Percentiles rank a stretch among this genome's conserved stretches.
phyloP scores from a whole-genome alignment of 306 rosid genomes.

The Gastrolobium villosum region DNA sequence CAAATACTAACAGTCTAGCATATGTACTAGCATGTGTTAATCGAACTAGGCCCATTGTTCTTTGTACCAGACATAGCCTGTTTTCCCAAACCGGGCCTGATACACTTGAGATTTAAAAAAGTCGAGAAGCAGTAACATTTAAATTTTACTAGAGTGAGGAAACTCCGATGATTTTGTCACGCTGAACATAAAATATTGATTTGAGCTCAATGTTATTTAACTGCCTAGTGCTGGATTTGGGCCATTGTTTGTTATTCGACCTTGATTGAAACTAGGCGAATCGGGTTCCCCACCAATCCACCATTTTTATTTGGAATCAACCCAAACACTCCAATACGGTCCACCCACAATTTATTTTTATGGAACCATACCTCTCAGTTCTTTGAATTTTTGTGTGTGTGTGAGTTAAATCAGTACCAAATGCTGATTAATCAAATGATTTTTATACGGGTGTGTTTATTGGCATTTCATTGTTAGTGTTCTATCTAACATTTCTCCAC shows the following conservation, averaged over 20 bases:
- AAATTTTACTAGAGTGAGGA: too few relatives aligned
- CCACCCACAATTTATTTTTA: neutral
- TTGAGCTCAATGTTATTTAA: neutral
- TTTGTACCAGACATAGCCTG: neutral
- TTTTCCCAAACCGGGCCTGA: neutral
- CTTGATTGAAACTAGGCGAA: too few relatives aligned
- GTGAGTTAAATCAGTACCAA: neutral
- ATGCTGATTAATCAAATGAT: constrained; percentile 7
- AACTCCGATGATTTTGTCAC: too few relatives aligned
- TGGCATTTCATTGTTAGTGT: neutral
- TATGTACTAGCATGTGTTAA: neutral
- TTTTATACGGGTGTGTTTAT: neutral
- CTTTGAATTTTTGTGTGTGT: constrained; percentile 10
- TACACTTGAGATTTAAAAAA: too few relatives aligned
- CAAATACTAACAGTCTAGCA: too few relatives aligned
- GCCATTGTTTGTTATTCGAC: neutral
- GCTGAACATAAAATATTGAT: neutral
- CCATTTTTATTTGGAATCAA: too few relatives aligned
- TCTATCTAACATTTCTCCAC: neutral
- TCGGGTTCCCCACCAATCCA: too few relatives aligned
- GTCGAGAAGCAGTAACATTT: too few relatives aligned
- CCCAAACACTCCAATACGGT: too few relatives aligned
- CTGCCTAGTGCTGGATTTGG: neutral
- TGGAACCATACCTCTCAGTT: neutral
- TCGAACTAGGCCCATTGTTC: neutral